Conservation (phyloP, 345 rosid genomes). For the Cochlearia excelsa region DNA sequence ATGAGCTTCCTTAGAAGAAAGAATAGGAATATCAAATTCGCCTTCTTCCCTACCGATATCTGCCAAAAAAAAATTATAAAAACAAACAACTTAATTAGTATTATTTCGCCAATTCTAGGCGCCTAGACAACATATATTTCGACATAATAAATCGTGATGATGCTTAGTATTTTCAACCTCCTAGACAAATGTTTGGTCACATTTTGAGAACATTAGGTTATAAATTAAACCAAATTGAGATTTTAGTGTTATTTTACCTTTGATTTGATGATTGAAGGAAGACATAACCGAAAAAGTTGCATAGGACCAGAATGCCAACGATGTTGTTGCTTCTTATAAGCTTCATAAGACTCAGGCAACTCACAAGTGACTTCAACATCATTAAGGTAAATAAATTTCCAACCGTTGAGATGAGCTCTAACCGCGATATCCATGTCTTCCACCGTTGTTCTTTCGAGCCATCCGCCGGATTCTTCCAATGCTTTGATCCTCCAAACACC, state of each 20-base stretch:
- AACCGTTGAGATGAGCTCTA: conserved; percentile 79
- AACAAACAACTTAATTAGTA: conserved; percentile 38
- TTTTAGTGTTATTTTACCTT: conserved; percentile 48
- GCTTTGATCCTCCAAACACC: conserved; percentile 93
- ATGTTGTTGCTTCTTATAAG: conserved; percentile 91
- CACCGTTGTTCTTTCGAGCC: conserved; percentile 92
- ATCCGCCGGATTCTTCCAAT: conserved; percentile 79
- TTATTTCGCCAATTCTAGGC: conserved; percentile 52
- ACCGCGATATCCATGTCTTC: conserved; percentile 96
- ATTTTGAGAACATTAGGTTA: conserved; percentile 79
- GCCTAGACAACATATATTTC: too few relatives aligned
- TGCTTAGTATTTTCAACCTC: conserved; percentile 46
- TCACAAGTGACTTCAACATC: conserved; percentile 87
- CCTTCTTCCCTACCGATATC: conserved; percentile 69
- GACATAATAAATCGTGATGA: too few relatives aligned
- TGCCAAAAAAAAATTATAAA: conserved; percentile 27
- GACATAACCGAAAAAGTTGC: conserved; percentile 84
- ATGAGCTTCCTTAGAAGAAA: conserved; percentile 82
- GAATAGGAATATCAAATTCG: conserved; percentile 81
- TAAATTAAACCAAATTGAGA: conserved; percentile 75
- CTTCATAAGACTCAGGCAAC: conserved; percentile 94
- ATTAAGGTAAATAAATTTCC: conserved; percentile 80
- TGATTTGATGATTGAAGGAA: conserved; percentile 62
- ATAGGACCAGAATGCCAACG: conserved; percentile 99
- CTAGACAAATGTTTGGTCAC: conserved; percentile 73